Evolutionary conservation across 768 basidiomycete genomes (phyloP).

Genomic region (Tylopilus rubrobrunneus): DNA sequence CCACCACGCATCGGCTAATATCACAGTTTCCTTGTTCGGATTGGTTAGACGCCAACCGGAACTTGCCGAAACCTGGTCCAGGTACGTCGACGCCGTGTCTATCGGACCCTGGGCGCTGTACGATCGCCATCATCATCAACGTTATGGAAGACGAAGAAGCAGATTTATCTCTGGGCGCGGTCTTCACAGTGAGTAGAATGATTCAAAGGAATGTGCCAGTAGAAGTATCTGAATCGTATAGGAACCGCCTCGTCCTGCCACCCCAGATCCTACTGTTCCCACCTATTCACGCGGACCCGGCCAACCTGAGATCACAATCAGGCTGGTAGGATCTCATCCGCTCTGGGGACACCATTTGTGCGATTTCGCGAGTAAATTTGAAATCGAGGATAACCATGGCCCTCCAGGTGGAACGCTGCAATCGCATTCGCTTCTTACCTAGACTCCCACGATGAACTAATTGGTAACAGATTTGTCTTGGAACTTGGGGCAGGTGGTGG

Average conservation of each 20-base stretch:
- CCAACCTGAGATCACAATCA: conserved; percentile 44
- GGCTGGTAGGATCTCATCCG: conserved; percentile 75
- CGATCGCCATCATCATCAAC: neutral
- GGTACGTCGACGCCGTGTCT: too few relatives aligned
- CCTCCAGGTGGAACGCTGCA: conserved; percentile 74
- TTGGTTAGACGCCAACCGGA: neutral
- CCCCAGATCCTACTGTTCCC: conserved; percentile 56
- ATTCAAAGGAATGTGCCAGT: neutral
- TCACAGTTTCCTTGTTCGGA: neutral
- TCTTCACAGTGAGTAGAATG: conserved; percentile 47
- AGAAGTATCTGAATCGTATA: neutral
- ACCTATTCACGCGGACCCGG: conserved; percentile 41
- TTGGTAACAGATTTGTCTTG: conserved; percentile 50
- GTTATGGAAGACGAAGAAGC: conserved; percentile 23
- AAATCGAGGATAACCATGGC: neutral
- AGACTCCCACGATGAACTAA: conserved; percentile 49
- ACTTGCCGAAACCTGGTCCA: neutral
- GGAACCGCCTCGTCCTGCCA: conserved; percentile 67
- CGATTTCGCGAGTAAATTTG: conserved; percentile 6
- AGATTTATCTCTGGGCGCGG: conserved; percentile 36
- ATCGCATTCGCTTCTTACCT: conserved; percentile 68
- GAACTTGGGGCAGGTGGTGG: conserved; percentile 96
- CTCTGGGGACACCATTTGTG: conserved; percentile 82
- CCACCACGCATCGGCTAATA: neutral
- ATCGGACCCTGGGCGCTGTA: neutral